Conservation (phyloP, 768 basidiomycete genomes). For the Boletus subparvulus region DNA sequence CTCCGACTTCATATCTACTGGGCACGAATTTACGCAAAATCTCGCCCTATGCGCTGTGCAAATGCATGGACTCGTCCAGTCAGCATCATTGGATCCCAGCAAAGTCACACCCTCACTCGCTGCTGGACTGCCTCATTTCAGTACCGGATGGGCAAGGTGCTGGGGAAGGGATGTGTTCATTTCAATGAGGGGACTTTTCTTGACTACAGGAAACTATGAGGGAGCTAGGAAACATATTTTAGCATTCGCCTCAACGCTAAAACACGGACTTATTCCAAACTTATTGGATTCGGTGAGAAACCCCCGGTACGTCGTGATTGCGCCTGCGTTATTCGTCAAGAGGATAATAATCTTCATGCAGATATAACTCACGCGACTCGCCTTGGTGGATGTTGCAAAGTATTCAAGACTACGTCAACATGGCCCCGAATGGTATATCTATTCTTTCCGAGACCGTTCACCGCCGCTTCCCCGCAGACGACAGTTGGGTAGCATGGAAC, state of each 20-base stretch:
- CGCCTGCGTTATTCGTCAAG: background rate
- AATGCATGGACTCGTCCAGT: constrained; percentile 89
- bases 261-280: constrained; percentile 96
- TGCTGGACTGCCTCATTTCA: constrained; percentile 94
- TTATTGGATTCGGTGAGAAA: constrained; percentile 84
- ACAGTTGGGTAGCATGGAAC: constrained; percentile 92
- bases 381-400: constrained; percentile 99
- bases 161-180: constrained; percentile 98
- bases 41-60: constrained; percentile 83
- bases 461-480: constrained; percentile 93
- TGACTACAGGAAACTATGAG: constrained; percentile 87
- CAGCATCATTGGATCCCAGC: constrained; percentile 82
- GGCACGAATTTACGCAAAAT: constrained; percentile 87
- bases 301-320: constrained; percentile 58
- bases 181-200: constrained; percentile 87
- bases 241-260: constrained; percentile 88
- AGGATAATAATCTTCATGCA: constrained; percentile 23
- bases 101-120: constrained; percentile 79
- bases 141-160: constrained; percentile 89
- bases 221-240: constrained; percentile 89
- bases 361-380: constrained; percentile 95
- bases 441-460: constrained; percentile 81
- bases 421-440: constrained; percentile 79
- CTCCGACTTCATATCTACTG: constrained; percentile 81
- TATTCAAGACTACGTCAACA: constrained; percentile 89